Conservation (phyloP, 1,284 basidiomycete species). For the Neolentinus lepideus region DNA sequence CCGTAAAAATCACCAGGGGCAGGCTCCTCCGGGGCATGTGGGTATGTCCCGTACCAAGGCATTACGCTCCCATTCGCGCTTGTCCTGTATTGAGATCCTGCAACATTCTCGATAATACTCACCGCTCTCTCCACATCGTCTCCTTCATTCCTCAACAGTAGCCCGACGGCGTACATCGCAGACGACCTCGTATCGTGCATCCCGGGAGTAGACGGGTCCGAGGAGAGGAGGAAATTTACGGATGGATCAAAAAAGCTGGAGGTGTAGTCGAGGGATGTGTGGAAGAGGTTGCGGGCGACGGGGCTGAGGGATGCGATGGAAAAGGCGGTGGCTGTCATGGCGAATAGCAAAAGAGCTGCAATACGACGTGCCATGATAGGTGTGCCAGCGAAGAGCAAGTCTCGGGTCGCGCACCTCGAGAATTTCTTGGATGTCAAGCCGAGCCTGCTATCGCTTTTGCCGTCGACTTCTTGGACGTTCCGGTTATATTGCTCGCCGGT, state of each 20-base stretch:
- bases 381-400: too few relatives aligned
- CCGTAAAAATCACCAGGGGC: conserved; percentile 1
- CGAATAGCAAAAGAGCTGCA: too few relatives aligned
- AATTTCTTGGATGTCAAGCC: too few relatives aligned
- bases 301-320: not conserved
- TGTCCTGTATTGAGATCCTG: not conserved
- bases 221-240: not conserved
- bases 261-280: not conserved
- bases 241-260: not conserved
- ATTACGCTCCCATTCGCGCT: not conserved
- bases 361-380: too few relatives aligned
- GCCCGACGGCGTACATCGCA: conserved; percentile 4
- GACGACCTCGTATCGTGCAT: conserved; percentile 4
- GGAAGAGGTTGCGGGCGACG: not conserved
- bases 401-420: too few relatives aligned
- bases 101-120: conserved; percentile 1
- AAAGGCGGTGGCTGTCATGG: not conserved
- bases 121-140: conserved; percentile 3
- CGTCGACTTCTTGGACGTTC: too few relatives aligned
- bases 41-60: conserved; percentile 7
- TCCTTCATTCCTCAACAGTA: conserved; percentile 1
- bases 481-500: too few relatives aligned
- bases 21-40: conserved; percentile 5
- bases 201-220: not conserved
- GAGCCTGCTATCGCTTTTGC: too few relatives aligned